Conservation (phyloP, 441 rosid genomes). For the Rhodomyrtus psidioides region DNA sequence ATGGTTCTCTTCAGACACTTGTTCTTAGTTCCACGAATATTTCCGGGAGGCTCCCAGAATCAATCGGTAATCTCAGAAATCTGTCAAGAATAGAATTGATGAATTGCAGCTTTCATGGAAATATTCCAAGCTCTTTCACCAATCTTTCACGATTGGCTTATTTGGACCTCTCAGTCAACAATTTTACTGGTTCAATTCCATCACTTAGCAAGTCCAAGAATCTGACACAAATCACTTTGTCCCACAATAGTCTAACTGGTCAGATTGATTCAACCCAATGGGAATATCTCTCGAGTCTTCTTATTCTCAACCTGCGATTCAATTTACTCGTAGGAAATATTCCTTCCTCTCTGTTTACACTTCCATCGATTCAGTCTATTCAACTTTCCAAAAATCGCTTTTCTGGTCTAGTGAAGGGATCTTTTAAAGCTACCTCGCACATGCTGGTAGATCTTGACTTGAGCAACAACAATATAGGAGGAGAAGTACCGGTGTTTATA, state of each 20-base stretch:
- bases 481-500: slow-evolving; percentile 9
- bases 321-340: slow-evolving; percentile 26
- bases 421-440: neutral
- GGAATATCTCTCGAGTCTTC: slow-evolving; percentile 20
- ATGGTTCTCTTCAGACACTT: slow-evolving; percentile 8
- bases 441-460: slow-evolving; percentile 18
- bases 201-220: slow-evolving; percentile 2
- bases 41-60: slow-evolving; percentile 10
- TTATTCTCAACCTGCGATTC: slow-evolving; percentile 1
- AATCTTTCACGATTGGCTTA: slow-evolving; percentile 1
- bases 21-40: slow-evolving; percentile 11
- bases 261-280: slow-evolving; percentile 9
- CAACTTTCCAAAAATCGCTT: slow-evolving; percentile 23
- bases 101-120: slow-evolving; percentile 15
- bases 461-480: slow-evolving; percentile 21
- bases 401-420: slow-evolving; percentile 3
- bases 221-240: slow-evolving; percentile 4
- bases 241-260: slow-evolving; percentile 8
- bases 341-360: slow-evolving; percentile 20
- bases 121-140: slow-evolving; percentile 14
- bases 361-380: slow-evolving; percentile 15
- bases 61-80: slow-evolving; percentile 9
- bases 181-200: slow-evolving; percentile 12
- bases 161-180: slow-evolving; percentile 21
- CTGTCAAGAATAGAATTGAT: slow-evolving; percentile 10